Percentiles rank a stretch among this genome's conserved stretches.
phyloP scores from a whole-genome alignment of 345 rosid species.

The Lenwebbia sp. region DNA sequence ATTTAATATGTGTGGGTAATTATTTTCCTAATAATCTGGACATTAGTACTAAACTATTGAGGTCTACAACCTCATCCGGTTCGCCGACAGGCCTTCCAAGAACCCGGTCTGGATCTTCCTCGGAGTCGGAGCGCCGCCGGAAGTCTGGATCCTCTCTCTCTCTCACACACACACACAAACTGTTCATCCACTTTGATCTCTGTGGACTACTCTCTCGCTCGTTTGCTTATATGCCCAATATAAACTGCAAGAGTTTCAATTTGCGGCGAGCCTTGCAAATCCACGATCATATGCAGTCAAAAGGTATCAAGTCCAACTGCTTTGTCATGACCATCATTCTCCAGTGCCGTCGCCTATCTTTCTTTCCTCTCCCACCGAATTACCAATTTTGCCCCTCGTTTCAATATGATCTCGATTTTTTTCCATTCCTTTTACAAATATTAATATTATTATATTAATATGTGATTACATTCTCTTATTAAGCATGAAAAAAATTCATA shows the following conservation, averaged over 20 bases:
- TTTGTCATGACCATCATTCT: conserved; percentile 44
- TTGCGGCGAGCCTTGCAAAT: conserved; percentile 31
- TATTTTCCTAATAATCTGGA: too few relatives aligned
- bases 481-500: not conserved
- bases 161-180: too few relatives aligned
- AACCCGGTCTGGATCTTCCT: too few relatives aligned
- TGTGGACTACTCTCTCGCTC: too few relatives aligned
- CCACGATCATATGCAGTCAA: conserved; percentile 28
- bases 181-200: too few relatives aligned
- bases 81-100: too few relatives aligned
- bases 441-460: not conserved
- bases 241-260: conserved; percentile 32
- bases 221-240: not conserved
- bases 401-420: accelerated
- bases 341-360: conserved; percentile 23
- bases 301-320: conserved; percentile 48
- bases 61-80: too few relatives aligned
- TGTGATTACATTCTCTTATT: not conserved
- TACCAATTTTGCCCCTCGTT: not conserved
- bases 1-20: too few relatives aligned
- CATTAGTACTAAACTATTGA: too few relatives aligned
- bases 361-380: not conserved
- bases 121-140: too few relatives aligned
- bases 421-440: not conserved
- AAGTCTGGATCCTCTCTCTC: too few relatives aligned